Evolutionary conservation across 192 early-diverging fungal genomes (phyloP), one percentile per base, ranked within the genome.

Genomic region (Coemansia sp.): DNA sequence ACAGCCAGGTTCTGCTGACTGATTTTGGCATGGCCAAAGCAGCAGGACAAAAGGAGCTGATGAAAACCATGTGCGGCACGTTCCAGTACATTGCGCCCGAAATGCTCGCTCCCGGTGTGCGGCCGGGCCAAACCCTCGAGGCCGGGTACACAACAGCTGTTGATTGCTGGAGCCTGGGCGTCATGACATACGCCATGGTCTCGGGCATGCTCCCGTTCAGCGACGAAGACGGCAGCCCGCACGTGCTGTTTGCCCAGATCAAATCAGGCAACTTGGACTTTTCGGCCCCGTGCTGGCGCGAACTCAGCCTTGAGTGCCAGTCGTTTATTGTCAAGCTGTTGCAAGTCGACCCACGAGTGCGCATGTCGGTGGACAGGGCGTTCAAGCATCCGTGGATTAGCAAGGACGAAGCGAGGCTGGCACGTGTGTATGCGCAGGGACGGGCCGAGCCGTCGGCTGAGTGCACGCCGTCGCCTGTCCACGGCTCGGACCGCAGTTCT

Each of bases 11-110:
- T 57, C 86, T 92, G 85, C 84, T 96, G 46, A 87, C 90, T 3
- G 94, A 96, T 68, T 96, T 96, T 83, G 94, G 94, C 11, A 84
- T 96, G 78, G 93, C 94, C 47, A 90, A 90, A 62, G 88, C 90
- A 22, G 82, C 89, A 21, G 86, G 82, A n/a, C 84, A 87, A 40
- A 81, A 87, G 37, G 75, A 84, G 63, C 82, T 89, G 11, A 91
- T 95, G 91, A 88, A 81, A 61, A 95, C 94, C 15, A 91, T 93
- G 73, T 95, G 94, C 69, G 93, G 93, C 0, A 95, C 93, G 7
- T 89, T 91, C 46, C 82, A 87, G 62, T 90, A 90, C 64, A 88
- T 83, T 83, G 91, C 91, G 22, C 91, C 91, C 31, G 91, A 93
- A 71, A 87, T 93, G 59, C 85, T 92, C 34, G 52, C 66, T 9